Conservation (phyloP, 2,329 filamentous ascomycete species). For the Phaeomoniella chlamydospora region DNA sequence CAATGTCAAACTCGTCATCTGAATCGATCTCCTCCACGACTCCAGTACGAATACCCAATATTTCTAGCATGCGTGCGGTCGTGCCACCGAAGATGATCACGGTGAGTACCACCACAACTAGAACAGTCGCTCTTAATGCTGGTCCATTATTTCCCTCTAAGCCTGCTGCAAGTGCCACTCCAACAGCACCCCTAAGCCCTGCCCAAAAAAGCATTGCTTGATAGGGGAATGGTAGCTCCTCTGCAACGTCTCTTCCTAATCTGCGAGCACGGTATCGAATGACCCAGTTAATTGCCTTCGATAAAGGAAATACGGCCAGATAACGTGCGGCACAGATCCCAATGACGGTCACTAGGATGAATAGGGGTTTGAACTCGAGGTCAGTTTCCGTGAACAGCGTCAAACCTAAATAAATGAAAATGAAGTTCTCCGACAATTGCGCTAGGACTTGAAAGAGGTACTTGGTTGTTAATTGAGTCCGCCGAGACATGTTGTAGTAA, state of each 20-base stretch:
- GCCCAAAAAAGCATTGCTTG: conserved; percentile 99
- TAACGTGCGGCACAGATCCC: conserved; percentile 88
- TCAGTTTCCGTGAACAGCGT: conserved; percentile 86
- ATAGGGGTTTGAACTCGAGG: conserved; percentile 80
- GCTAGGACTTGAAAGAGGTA: conserved; percentile 92
- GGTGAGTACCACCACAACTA: conserved; percentile 91
- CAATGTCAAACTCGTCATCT: conserved; percentile 97
- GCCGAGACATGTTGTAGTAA: conserved; percentile 98
- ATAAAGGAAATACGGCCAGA: conserved; percentile 88
- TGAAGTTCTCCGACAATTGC: conserved; percentile 96
- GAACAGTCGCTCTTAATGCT: conserved; percentile 81
- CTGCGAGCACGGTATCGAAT: conserved; percentile 72
- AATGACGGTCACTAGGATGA: conserved; percentile 83
- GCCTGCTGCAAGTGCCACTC: conserved; percentile 83
- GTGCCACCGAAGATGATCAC: conserved; percentile 99
- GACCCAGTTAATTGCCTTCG: conserved; percentile 79
- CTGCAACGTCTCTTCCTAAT: conserved; percentile 59
- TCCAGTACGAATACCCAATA: conserved; percentile 87
- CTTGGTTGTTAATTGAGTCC: conserved; percentile 94
- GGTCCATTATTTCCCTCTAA: conserved; percentile 69
- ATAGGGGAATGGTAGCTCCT: conserved; percentile 87
- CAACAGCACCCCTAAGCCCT: conserved; percentile 84
- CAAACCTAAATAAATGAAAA: conserved; percentile 95
- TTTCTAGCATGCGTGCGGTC: conserved; percentile 94
- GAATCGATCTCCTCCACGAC: conserved; percentile 95